A percentile compares a stretch with the other conserved stretches of the same genome.
phyloP scores from a whole-genome alignment of 306 rosid genomes.

The Vicia sativa region DNA sequence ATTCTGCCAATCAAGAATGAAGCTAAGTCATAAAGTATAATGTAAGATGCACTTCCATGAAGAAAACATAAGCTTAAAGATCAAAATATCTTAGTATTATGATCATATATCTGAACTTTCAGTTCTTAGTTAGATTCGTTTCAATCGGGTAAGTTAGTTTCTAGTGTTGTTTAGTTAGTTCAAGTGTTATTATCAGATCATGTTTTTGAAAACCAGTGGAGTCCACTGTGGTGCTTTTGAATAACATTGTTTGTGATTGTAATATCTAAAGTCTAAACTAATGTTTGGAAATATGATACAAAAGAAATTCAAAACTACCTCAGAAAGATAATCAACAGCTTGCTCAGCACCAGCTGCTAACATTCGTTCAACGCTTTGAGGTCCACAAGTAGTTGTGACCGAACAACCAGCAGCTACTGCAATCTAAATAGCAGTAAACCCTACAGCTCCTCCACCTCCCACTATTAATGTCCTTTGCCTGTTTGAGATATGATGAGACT shows the following conservation, averaged over 20 bases:
- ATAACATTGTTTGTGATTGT: conserved; percentile 17
- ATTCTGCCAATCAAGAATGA: conserved; percentile 53
- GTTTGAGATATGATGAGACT: conserved; percentile 44
- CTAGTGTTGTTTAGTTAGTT: conserved; percentile 4
- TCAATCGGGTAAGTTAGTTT: neutral
- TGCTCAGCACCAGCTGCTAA: conserved; percentile 90
- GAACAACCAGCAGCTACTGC: conserved; percentile 81
- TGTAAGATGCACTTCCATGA: conserved; percentile 20
- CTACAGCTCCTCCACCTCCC: conserved; percentile 99
- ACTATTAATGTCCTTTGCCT: conserved; percentile 85
- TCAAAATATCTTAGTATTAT: conserved; percentile 4
- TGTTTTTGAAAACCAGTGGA: neutral
- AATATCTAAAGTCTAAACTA: conserved; percentile 32
- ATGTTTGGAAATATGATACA: conserved; percentile 24
- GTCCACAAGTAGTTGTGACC: conserved; percentile 87
- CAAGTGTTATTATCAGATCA: neutral
- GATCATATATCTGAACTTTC: neutral
- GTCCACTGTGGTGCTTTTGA: neutral
- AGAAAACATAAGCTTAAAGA: conserved; percentile 24
- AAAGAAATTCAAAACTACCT: conserved; percentile 59
- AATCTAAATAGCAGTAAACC: conserved; percentile 82
- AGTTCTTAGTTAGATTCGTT: neutral
- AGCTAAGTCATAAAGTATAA: conserved; percentile 30
- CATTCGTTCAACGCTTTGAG: conserved; percentile 63
- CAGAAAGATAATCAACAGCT: conserved; percentile 81